These are phyloP conservation scores for Calvatia gigantea DNA, from an alignment of 768 basidiomycete genomes.

Conservation along the genomic window DNA sequence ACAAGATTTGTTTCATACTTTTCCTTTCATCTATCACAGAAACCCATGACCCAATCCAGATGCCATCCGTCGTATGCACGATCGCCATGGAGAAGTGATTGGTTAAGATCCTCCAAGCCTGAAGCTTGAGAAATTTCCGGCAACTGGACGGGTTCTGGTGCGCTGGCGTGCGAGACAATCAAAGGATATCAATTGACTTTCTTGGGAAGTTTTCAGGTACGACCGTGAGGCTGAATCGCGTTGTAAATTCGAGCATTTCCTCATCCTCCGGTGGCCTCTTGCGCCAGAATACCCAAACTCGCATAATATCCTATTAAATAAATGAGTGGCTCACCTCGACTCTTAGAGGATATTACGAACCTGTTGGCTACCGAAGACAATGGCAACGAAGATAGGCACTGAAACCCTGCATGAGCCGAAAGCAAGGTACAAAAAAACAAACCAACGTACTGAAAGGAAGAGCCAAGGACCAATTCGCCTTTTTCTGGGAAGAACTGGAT, in stretches of 20 bases:
- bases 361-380: conserved; percentile 7
- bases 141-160: no score
- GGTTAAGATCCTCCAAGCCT: no score
- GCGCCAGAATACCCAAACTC: conserved; percentile 9
- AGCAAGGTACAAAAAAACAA: neutral
- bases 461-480: neutral
- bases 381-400: conserved; percentile 11
- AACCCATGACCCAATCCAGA: no score
- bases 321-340: neutral
- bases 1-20: no score
- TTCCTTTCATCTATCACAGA: no score
- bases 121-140: no score
- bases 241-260: neutral
- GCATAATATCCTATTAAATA: conserved; percentile 3
- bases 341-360: neutral
- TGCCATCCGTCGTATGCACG: no score
- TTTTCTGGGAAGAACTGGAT: neutral
- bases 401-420: neutral
- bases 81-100: no score
- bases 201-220: neutral
- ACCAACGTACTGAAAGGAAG: conserved; percentile 7
- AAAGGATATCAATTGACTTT: neutral
- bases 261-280: conserved; percentile 6
- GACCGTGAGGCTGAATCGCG: neutral
- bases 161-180: no score